phyloP scores from a whole-genome alignment of 2,329 filamentous ascomycete species.

The Mycosphaerelloides madeirae region DNA sequence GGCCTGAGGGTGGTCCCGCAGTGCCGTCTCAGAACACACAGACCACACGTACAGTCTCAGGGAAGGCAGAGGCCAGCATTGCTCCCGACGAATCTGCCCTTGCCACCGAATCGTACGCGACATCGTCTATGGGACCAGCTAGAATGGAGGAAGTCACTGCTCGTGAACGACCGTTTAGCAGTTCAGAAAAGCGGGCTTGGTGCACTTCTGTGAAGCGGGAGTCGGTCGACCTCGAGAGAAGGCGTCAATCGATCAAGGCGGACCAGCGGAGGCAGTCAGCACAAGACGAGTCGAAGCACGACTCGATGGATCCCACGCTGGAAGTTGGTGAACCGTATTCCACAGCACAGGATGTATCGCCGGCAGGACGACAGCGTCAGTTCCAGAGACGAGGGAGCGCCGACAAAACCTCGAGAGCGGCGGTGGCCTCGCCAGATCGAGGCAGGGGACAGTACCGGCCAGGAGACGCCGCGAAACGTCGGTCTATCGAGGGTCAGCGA shows the following conservation, averaged over 20 bases:
- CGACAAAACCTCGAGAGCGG: background rate
- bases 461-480: constrained; percentile 16
- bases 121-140: no score
- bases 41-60: no score
- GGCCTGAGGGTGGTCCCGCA: no score
- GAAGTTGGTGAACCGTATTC: background rate
- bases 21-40: no score
- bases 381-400: background rate
- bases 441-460: constrained; percentile 9
- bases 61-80: no score
- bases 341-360: background rate
- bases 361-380: background rate
- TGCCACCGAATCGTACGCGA: background rate
- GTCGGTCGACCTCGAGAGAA: background rate
- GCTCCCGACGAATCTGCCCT: no score
- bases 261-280: background rate
- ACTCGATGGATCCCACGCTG: constrained; percentile 5
- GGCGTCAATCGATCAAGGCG: background rate
- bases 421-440: background rate
- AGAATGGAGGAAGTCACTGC: background rate
- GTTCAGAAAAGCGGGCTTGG: background rate
- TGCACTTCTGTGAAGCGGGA: background rate
- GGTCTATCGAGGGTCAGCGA: background rate
- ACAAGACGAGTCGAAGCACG: constrained; percentile 1
- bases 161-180: background rate